Base-by-base conservation (phyloP, 1,284 basidiomycete species). In the Rhodotorula sp. region DNA sequence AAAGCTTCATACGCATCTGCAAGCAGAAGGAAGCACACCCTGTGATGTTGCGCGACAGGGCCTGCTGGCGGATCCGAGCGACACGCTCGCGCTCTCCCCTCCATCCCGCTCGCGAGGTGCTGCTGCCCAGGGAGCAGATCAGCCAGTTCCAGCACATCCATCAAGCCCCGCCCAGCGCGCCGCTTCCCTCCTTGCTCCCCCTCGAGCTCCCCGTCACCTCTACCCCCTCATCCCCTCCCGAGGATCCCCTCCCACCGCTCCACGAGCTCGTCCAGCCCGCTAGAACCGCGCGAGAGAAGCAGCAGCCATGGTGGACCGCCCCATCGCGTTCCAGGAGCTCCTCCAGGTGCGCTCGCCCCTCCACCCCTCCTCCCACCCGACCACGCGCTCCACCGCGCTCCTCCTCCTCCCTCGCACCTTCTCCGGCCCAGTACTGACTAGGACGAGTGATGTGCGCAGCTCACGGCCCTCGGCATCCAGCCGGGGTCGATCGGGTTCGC, bases 401-500 rank as follows among this genome's bases (percentile, higher is more conserved):
- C 34, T 13, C 17, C 32, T 17, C 37, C 22, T 27, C 17, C n/a
- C 41, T 37, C 50, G 50, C 48, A 36, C 36, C 10, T 8, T 6
- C 25, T 1, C 36, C 19, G 4, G 37, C 4, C 3, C 5, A 5
- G 15, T 25, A 21, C 67, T 69, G 46, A 68, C 65, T 2, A 29
- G n/a, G 71, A 77, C 79, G 61, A 9, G 4, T 74, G 61, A 76
- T 76, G 72, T 80, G 77, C 69, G 73, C 92, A 99, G 86, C 91
- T 99, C 81, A 95, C 95, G 46, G 94, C 93, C 81, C 85, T 99
- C 78, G 96, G 95, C 78, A 88, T 99, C 77, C 94, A 98, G 83
- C 94, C 96, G 65, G 89, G 91, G 74, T 96, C 93, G 75, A 99
- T 99, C 81, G 94, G 93, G 50, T 99, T 99, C 85, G 94, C 97